Evolutionary conservation across 495 filamentous ascomycete genomes (phyloP), one percentile per base, ranked within the genome.

Genomic region (Umbilicaria muhlenbergii): DNA sequence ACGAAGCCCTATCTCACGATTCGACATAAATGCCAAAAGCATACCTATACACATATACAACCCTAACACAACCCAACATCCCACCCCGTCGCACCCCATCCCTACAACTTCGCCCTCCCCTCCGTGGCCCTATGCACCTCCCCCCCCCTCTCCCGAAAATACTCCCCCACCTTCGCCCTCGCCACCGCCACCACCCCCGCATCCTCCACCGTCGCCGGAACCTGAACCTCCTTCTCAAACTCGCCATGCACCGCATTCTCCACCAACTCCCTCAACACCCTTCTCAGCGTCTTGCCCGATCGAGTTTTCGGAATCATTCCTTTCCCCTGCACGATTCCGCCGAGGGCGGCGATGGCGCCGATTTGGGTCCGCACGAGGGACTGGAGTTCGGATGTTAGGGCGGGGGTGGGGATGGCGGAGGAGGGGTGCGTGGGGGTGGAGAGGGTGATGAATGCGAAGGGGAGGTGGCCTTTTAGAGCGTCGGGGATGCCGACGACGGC

Each of bases 251-350:
- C 68, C 3, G 56, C 67, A 51, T 77, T 66, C 59, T 94, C 88
- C 3, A 93, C 56, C 47, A 94, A 57, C 62, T 91, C 85, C 38
- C 79, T 68, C 62, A 94, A 53, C 24, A 91, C 83, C 43, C 88
- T 67, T 12, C 89, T 65, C 45, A 94, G 54, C 21, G 83, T 93
- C 72, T 94, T 94, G 4, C 88, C 88, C 19, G 77, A 83, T 17
- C 88, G 62, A 24, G 87, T 95, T 65, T 86, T 88, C 6, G 88
- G 87, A 40, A 94, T 93, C 74, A 93, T 87, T n/a, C 80, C 83
- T 34, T 75, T 74, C 7, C 84, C 82, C 48, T 81, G 76, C 28
- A 94, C 84, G 51, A 94, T 80, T 2, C 86, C 86, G 15, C 84
- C 84, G 0, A 95, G 63, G 2, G 71, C 73, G 0, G 88, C 88